Percentiles rank a stretch among this genome's conserved stretches.
Conservation (phyloP, 2,329 filamentous ascomycete genomes). For the Alternaria gansuensis region DNA sequence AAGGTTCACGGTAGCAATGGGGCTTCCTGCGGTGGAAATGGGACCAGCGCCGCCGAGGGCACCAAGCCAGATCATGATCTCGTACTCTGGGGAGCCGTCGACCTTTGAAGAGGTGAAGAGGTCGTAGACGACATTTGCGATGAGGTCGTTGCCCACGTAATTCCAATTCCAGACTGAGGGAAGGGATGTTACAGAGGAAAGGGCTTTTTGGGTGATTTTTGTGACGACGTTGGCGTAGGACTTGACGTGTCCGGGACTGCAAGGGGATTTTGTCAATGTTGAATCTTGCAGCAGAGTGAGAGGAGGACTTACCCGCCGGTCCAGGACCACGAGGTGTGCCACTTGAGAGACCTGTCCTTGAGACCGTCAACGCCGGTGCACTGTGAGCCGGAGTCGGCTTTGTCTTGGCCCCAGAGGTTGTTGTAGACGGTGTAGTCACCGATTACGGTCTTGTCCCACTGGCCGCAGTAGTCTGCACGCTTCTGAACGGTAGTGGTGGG, state of each 20-base stretch:
- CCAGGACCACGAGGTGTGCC: slow-evolving; percentile 59
- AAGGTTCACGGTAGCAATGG: slow-evolving; percentile 64
- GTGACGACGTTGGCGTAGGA: slow-evolving; percentile 57
- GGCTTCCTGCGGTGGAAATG: slow-evolving; percentile 64
- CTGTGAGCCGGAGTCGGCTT: slow-evolving; percentile 57
- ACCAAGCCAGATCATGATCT: slow-evolving; percentile 73
- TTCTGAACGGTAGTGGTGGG: slow-evolving; percentile 42
- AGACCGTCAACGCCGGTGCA: slow-evolving; percentile 57
- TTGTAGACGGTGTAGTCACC: slow-evolving; percentile 50
- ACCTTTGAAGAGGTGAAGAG: slow-evolving; percentile 65
- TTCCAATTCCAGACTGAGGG: slow-evolving; percentile 58
- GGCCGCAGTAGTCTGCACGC: slow-evolving; percentile 47
- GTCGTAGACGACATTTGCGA: slow-evolving; percentile 70
- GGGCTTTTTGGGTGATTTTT: slow-evolving; percentile 43
- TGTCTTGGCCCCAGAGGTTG: slow-evolving; percentile 57
- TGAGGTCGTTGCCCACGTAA: slow-evolving; percentile 60
- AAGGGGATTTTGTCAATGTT: slow-evolving; percentile 10
- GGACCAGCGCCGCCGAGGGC: slow-evolving; percentile 66
- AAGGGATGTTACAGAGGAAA: slow-evolving; percentile 55
- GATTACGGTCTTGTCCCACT: slow-evolving; percentile 42
- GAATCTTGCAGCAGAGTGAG: not conserved
- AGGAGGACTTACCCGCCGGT: slow-evolving; percentile 48
- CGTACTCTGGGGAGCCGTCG: slow-evolving; percentile 61
- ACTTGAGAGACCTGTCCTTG: slow-evolving; percentile 52
- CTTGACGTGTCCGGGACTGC: slow-evolving; percentile 51